Base-by-base conservation (phyloP, 2,329 filamentous ascomycete genomes). In the Bipolaris gigantea region DNA sequence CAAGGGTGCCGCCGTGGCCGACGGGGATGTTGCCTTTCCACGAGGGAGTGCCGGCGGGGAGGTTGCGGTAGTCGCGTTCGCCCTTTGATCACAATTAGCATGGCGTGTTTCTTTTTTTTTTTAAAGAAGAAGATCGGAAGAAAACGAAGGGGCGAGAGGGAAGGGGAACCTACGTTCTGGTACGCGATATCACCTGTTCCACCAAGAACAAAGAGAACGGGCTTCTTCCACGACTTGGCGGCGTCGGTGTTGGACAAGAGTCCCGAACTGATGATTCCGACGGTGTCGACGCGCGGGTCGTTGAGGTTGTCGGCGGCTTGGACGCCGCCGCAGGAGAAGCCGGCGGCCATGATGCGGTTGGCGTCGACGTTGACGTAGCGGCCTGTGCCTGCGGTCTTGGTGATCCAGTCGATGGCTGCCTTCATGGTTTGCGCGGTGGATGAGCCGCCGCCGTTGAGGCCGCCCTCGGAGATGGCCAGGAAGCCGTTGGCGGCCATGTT, bases 21-120 rank as follows among this genome's bases (percentile, higher is more conserved):
- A 65, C 60, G 19, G 43, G 40, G n/a, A 64, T 44, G 52, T 65
- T 65, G 1, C 63, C 63, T 23, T 64, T 65, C 61, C 60, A 65
- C 0, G 46, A 33, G 1, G 61, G 63, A 4, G 50, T 48, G 13
- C 55, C 57, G 4, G 48, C 27, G 1, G 57, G 44, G 10, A 65
- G 36, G 21, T 55, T 57, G 15, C 46, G 56, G 48, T 55, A 65
- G 47, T 65, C 63, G 18, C 63, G 54, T 33, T 61, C 58, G 10
- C 60, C 63, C 50, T 65, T 19, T 2, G 11, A 2, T 10, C 10
- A 8, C 15, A 13, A 25, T 50, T 13, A 56, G 43, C 11, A 21
- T 27, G 11, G 25, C 21, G 25, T 10, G 3, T 2, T 4, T n/a
- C 13, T 18, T 9, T 13, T 3, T 11, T n/a, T n/a, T n/a, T n/a